Evolutionary conservation across 768 basidiomycete genomes (phyloP).

Genomic region (Lactarius sanguifluus): DNA sequence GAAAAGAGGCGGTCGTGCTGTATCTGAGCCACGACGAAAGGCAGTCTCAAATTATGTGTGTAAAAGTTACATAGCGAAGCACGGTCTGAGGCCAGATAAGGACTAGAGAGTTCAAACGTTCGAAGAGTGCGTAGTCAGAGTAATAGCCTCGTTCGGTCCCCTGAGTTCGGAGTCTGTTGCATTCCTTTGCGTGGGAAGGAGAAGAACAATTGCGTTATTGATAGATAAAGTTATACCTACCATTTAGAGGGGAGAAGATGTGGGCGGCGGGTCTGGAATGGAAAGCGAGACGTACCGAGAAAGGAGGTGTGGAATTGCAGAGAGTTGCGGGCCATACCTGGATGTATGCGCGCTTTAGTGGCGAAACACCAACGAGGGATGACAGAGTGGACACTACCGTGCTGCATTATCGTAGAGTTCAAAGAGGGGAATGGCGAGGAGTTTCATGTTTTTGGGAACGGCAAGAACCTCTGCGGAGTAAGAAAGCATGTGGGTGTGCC

Average conservation of each 20-base stretch:
- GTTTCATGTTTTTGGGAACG: slow-evolving; percentile 98
- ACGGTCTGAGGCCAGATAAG: slow-evolving; percentile 2
- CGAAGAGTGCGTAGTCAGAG: background rate
- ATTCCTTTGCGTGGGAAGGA: background rate
- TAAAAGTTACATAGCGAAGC: slow-evolving; percentile 13
- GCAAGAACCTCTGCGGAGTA: slow-evolving; percentile 76
- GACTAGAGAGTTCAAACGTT: slow-evolving; percentile 6
- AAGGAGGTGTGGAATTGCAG: slow-evolving; percentile 89
- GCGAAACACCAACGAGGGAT: background rate
- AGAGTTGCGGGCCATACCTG: slow-evolving; percentile 90
- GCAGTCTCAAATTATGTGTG: slow-evolving; percentile 16
- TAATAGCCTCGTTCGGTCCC: background rate
- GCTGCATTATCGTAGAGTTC: slow-evolving; percentile 98
- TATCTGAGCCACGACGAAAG: background rate
- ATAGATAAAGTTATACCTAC: slow-evolving; percentile 39
- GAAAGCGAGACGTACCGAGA: slow-evolving; percentile 56
- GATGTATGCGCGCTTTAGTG: background rate
- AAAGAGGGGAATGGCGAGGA: slow-evolving; percentile 93
- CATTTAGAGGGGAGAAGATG: slow-evolving; percentile 4
- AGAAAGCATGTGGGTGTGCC: background rate
- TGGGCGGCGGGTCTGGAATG: slow-evolving; percentile 5
- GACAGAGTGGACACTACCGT: slow-evolving; percentile 45
- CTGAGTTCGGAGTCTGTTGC: slow-evolving; percentile 1
- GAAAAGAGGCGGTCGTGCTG: background rate
- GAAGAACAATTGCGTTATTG: slow-evolving; percentile 19